Base-by-base conservation (phyloP, 2,329 filamentous ascomycete species). In the Alternaria ethzedia region DNA sequence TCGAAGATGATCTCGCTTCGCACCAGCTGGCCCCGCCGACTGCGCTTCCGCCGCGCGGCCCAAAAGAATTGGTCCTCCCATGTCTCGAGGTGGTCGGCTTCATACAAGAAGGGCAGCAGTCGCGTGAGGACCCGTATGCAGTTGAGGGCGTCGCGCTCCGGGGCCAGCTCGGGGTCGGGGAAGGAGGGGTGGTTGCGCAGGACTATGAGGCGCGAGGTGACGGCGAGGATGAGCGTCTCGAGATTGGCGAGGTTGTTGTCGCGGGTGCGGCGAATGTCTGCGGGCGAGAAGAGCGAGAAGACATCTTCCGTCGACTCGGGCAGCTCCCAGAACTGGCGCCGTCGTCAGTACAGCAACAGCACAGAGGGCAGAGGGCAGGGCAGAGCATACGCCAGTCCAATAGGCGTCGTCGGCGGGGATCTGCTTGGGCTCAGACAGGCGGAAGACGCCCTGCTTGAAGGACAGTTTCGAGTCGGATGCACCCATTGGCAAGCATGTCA, bases 401-500 rank as follows among this genome's bases (percentile, higher is more conserved):
- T 97, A 97, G 17, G 89, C 86, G 83, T 97, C 93, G 81, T 96
- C 91, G 60, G 93, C 89, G 64, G 93, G 87, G 77, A 98, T 97
- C 79, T 92, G 87, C 70, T 90, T 89, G 80, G 97, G 91, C 80
- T 97, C 94, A n/a, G 94, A 96, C 63, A 99, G 89, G 78, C 92
- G 90, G 85, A 98, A 97, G 84, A 98, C 97, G 82, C 94, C 95
- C 83, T 97, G 93, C 83, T 97, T 98, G 87, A 99, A 98, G 78
- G 95, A 93, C 78, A 98, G 90, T 87, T 98, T 98, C 76, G 95
- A 98, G 84, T 98, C 95, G 83, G 95, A 97, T 79, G 95, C 95
- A 82, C 96, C 96, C 96, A 99, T 99, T 71, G 80, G 78, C 62
- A 73, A 73, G 69, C 76, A 77, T 77, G 68, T 72, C 75, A 77